Percentiles rank a stretch among this genome's conserved stretches.
Evolutionary conservation across 805 yeast species (phyloP).

Genomic region (Metschnikowia vanudenii): DNA sequence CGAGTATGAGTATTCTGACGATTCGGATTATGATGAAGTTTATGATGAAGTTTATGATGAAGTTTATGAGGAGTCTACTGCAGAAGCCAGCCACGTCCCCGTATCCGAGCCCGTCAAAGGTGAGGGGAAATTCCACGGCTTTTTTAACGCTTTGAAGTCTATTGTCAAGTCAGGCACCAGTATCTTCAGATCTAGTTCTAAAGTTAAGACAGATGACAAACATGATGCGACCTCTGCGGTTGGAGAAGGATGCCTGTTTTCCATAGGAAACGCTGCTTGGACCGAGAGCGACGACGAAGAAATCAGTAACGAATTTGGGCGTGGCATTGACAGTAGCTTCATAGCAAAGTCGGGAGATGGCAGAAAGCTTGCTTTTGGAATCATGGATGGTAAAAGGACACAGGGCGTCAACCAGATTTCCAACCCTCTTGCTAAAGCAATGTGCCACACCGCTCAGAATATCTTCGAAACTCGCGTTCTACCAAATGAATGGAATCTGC

Average conservation of each 20-base stretch:
- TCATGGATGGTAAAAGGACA: not conserved
- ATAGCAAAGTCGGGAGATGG: not conserved
- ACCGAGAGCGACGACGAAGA: not conserved
- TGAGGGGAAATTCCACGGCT: not conserved
- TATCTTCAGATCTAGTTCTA: not conserved
- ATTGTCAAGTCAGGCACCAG: not conserved
- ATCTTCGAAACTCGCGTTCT: not conserved
- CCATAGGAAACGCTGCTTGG: not conserved
- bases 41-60: too few relatives aligned
- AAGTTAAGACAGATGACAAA: not conserved
- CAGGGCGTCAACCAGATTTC: not conserved
- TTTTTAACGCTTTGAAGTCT: not conserved
- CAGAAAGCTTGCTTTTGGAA: not conserved
- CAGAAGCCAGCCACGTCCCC: too few relatives aligned
- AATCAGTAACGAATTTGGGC: not conserved
- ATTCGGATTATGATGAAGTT: too few relatives aligned
- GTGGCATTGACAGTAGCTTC: conserved; percentile 1
- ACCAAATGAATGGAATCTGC: not conserved
- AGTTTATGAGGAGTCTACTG: too few relatives aligned
- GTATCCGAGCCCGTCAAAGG: too few relatives aligned
- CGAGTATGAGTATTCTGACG: not conserved
- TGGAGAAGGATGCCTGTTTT: too few relatives aligned
- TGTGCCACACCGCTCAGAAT: not conserved
- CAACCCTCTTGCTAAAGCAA: not conserved
- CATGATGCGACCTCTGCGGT: too few relatives aligned